Conservation (phyloP, 2,329 filamentous ascomycete genomes). For the Apiospora koreana region DNA sequence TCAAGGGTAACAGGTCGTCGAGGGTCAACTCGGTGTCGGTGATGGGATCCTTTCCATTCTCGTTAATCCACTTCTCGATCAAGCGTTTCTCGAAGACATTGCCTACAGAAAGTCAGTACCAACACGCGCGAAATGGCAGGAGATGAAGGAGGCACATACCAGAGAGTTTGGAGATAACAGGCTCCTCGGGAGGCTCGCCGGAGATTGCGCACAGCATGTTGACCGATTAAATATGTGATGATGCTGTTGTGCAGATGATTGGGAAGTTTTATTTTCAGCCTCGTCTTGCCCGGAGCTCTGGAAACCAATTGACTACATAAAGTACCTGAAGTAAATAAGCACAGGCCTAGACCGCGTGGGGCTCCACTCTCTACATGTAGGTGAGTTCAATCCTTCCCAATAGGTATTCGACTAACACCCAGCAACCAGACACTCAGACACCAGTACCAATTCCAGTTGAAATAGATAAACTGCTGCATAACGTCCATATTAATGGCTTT, state of each 20-base stretch:
- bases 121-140: not conserved
- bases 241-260: conserved; percentile 13
- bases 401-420: too few species aligned
- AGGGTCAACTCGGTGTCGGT: conserved; percentile 80
- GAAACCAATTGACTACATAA: too few species aligned
- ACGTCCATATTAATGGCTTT: too few species aligned
- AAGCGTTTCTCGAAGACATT: conserved; percentile 93
- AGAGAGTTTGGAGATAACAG: conserved; percentile 92
- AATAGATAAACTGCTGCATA: too few species aligned
- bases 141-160: conserved; percentile 56
- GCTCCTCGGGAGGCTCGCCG: conserved; percentile 91
- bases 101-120: conserved; percentile 52
- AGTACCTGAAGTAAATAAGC: too few species aligned
- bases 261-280: not conserved
- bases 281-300: not conserved
- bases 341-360: too few species aligned
- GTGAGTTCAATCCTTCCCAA: too few species aligned
- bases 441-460: too few species aligned
- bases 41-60: conserved; percentile 90
- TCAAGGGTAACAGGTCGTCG: conserved; percentile 87
- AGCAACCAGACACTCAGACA: too few species aligned
- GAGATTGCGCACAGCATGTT: conserved; percentile 68
- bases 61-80: conserved; percentile 91
- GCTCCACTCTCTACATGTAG: too few species aligned
- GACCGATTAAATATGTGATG: conserved; percentile 13